Evolutionary conservation across 371 early-diverging fungal species (phyloP), one percentile per base, ranked within the genome.

Genomic region (Apophysomyces variabilis): DNA sequence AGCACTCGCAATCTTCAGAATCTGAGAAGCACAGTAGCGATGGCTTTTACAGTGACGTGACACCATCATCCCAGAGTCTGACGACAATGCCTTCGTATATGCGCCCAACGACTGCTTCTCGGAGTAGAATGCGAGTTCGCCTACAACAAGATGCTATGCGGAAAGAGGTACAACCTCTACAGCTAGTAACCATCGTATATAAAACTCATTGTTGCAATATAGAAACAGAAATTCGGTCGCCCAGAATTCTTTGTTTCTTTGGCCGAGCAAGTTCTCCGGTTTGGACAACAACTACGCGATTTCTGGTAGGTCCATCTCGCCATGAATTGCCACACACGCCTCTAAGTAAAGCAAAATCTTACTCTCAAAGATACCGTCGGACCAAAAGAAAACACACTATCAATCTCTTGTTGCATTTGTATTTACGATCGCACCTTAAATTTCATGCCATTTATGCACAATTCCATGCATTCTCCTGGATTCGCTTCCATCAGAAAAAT

Each of bases 391-490:
- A 41, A 41, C 26, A 41, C 41, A 41, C 9, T n/a, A 50, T 0
- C 21, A 21, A 50, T 50, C 21, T 13, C 9, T 50, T 21, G 54
- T 50, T 50, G 54, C 54, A 50, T 50, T 50, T 50, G 54, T 50
- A 50, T 50, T 50, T 50, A 50, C 54, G 21, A 21, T 50, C 54
- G 54, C 54, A 50, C 54, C 16, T 18, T 21, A 16, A 50, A 50
- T 50, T 9, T 50, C 21, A 41, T 50, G 54, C 54, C 54, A 50
- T 50, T 50, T 50, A 50, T 50, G 54, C 54, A 50, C 21, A 11
- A n/a, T 50, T 50, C 21, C 21, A 50, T 50, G 54, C 54, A 50
- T 21, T 26, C 54, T 50, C 54, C 54, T 50, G n/a, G 54, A 50
- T 50, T 50, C n/a, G 21, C 9, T 9, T 50, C 7, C 54, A 50